A percentile compares a stretch with the other conserved stretches of the same genome.
Evolutionary conservation across 1,284 basidiomycete species (phyloP).

Genomic region (Fomitopsis betulina): DNA sequence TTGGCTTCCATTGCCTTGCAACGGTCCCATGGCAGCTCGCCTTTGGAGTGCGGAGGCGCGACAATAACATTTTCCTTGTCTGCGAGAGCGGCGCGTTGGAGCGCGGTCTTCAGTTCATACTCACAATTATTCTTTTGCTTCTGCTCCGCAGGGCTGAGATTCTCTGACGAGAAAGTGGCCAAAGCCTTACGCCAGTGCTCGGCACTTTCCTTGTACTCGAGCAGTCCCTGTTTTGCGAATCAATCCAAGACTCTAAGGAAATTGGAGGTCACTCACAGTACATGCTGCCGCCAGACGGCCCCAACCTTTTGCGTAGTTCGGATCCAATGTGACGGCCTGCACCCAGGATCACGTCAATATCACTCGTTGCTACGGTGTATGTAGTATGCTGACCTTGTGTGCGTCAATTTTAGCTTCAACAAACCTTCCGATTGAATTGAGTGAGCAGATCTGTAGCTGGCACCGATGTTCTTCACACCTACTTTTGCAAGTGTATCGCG

Average conservation of each 20-base stretch:
- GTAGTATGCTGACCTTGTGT: background rate
- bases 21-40: background rate
- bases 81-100: background rate
- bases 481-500: slow-evolving; percentile 18
- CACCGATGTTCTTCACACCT: background rate
- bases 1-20: background rate
- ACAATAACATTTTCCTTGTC: background rate
- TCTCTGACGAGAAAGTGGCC: slow-evolving; percentile 17
- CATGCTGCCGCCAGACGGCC: slow-evolving; percentile 28
- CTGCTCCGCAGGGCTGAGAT: slow-evolving; percentile 19
- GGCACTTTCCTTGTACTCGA: slow-evolving; percentile 12
- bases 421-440: background rate
- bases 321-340: slow-evolving; percentile 23
- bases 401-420: slow-evolving; percentile 10
- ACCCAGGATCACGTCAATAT: background rate
- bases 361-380: background rate
- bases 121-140: slow-evolving; percentile 26
- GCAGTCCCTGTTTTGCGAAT: slow-evolving; percentile 11
- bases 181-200: slow-evolving; percentile 21
- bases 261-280: slow-evolving; percentile 19
- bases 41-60: background rate
- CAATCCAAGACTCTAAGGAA: too few species aligned
- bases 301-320: slow-evolving; percentile 32
- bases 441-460: background rate
- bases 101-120: slow-evolving; percentile 10